These are phyloP conservation scores for Huntiella abstrusa DNA, from an alignment of 2,329 filamentous ascomycete species.

Conservation along the genomic window DNA sequence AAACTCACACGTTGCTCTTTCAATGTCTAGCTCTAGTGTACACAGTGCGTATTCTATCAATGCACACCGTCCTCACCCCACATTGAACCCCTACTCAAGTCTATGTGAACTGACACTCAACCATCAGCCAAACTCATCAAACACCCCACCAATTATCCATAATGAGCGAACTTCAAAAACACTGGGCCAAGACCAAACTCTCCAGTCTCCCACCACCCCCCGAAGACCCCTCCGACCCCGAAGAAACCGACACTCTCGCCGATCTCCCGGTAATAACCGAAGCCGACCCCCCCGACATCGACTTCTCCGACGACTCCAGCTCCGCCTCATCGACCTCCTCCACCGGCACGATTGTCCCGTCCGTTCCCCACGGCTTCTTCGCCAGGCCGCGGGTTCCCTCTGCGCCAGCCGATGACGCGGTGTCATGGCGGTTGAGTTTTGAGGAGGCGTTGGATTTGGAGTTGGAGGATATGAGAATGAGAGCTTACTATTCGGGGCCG, in stretches of 20 bases:
- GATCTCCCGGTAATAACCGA: constrained; percentile 1
- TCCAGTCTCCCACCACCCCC: constrained; percentile 25
- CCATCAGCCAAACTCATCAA: background rate
- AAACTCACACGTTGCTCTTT: too few relatives aligned
- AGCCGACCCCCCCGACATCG: constrained; percentile 6
- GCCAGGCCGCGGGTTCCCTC: constrained; percentile 42
- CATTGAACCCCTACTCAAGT: constrained; percentile 8
- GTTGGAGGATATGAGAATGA: too few relatives aligned
- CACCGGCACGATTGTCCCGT: constrained; percentile 76
- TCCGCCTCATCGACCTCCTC: constrained; percentile 55
- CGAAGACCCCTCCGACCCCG: background rate
- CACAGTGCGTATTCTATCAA: too few relatives aligned
- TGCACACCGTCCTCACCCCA: constrained; percentile 8
- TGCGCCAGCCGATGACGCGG: background rate
- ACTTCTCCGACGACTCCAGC: constrained; percentile 43
- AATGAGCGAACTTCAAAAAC: constrained; percentile 69
- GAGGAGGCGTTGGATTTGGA: too few relatives aligned
- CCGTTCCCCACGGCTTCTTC: constrained; percentile 53
- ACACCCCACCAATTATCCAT: background rate
- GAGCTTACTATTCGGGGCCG: too few relatives aligned
- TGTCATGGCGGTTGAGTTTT: too few relatives aligned
- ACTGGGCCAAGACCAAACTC: constrained; percentile 61
- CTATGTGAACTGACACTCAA: background rate
- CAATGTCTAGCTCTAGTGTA: too few relatives aligned
- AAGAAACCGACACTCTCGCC: constrained; percentile 1